Conservation (phyloP, 176 grass and related monocot genomes). For the Juncus inflexus region DNA sequence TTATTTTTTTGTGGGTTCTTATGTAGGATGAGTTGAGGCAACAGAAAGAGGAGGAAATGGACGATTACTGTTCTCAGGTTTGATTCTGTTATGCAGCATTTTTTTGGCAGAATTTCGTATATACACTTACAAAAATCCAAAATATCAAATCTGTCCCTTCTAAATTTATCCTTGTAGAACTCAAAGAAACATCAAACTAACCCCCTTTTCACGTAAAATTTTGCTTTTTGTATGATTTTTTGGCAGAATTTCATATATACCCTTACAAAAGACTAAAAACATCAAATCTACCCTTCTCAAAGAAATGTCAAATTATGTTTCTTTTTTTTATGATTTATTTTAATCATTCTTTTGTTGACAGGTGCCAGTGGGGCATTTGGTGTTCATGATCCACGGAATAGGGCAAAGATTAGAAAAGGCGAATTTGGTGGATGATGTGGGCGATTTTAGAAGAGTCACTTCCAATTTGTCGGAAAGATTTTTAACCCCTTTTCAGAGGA, state of each 20-base stretch:
- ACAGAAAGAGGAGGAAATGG: conserved; percentile 95
- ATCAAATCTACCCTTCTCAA: too few relatives aligned
- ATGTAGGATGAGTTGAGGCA: conserved; percentile 92
- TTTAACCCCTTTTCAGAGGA: conserved; percentile 93
- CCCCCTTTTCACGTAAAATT: too few relatives aligned
- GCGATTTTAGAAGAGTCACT: conserved; percentile 79
- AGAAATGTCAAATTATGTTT: background rate
- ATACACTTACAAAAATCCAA: too few relatives aligned
- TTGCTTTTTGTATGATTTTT: too few relatives aligned
- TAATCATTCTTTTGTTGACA: conserved; percentile 29
- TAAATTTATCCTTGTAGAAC: too few relatives aligned
- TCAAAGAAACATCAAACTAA: too few relatives aligned
- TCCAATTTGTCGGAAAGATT: conserved; percentile 77
- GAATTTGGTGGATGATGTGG: conserved; percentile 98
- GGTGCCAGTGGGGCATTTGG: conserved; percentile 94
- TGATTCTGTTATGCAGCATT: background rate
- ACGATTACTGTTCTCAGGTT: conserved; percentile 99
- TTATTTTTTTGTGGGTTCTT: conserved; percentile 26
- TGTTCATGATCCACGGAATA: conserved; percentile 99
- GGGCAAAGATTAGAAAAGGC: conserved; percentile 96
- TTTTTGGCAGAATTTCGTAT: too few relatives aligned
- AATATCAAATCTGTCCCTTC: too few relatives aligned
- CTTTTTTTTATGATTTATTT: background rate
- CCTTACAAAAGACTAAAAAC: too few relatives aligned
- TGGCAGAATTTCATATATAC: too few relatives aligned